phyloP scores from a whole-genome alignment of 2,329 filamentous ascomycete species.

The Aureobasidium pullulans region DNA sequence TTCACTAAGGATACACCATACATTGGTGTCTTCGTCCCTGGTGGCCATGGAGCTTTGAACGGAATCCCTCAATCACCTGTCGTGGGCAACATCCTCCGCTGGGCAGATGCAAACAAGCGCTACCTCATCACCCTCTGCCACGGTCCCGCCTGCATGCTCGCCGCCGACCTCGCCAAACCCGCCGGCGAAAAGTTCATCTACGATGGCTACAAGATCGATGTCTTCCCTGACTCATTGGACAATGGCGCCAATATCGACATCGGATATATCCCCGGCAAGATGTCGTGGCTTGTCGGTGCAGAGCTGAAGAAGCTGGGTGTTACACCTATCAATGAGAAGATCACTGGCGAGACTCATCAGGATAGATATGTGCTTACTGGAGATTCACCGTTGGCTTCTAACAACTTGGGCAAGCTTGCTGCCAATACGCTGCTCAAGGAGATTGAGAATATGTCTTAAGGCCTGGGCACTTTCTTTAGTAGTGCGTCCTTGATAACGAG shows the following conservation, averaged over 20 bases:
- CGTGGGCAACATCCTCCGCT: background rate
- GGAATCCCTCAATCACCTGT: background rate
- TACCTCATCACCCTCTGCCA: background rate
- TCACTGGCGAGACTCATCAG: background rate
- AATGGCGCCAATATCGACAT: background rate
- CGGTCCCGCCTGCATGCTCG: background rate
- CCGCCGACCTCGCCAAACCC: background rate
- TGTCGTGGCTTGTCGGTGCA: background rate
- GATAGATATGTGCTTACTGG: constrained; percentile 1
- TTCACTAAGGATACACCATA: background rate
- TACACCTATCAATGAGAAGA: background rate
- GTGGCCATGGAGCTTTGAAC: background rate
- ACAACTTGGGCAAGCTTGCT: constrained; percentile 3
- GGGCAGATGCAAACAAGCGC: background rate
- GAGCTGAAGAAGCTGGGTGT: background rate
- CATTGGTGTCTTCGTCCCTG: background rate
- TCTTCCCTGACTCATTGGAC: background rate
- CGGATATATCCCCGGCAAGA: constrained; percentile 5
- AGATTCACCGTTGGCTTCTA: background rate
- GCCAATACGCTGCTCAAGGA: background rate
- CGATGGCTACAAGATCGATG: constrained; percentile 2
- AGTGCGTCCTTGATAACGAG: too few relatives aligned
- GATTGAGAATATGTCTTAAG: background rate
- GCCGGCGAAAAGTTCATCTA: background rate
- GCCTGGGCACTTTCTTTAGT: too few relatives aligned